phyloP scores from a whole-genome alignment of 441 rosid genomes.

The Pelargonium citronellum region DNA sequence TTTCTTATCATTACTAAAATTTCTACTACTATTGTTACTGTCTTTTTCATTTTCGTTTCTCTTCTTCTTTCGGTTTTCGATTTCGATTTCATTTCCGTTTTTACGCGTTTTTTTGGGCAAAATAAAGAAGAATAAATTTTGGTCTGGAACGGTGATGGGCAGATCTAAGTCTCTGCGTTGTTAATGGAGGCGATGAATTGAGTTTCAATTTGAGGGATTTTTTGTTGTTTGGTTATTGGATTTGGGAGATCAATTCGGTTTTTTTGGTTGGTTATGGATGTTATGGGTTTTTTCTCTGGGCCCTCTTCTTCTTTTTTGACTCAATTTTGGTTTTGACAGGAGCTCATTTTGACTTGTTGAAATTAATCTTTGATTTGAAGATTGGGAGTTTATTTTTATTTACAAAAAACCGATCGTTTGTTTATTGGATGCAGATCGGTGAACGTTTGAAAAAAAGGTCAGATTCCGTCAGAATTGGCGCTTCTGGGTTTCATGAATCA shows the following conservation, averaged over 20 bases:
- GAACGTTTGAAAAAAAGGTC: neutral
- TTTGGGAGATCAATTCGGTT: neutral
- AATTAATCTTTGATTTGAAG: neutral
- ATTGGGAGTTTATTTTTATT: constrained; percentile 7
- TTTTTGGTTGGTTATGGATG: constrained; percentile 17
- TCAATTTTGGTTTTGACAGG: neutral
- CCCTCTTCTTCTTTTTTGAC: neutral
- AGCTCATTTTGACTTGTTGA: neutral
- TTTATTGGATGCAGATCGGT: constrained; percentile 32
- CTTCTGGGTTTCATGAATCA: constrained; percentile 9
- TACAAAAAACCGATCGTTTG: constrained; percentile 24
- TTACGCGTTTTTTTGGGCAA: neutral
- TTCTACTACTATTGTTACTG: neutral
- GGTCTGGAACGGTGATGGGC: constrained; percentile 13
- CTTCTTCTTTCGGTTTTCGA: neutral
- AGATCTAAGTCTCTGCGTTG: constrained; percentile 34
- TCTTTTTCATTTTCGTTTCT: neutral
- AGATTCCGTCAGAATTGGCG: neutral
- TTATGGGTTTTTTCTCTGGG: constrained; percentile 10
- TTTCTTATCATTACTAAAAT: constrained; percentile 19
- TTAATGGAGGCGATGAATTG: neutral
- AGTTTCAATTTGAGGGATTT: neutral
- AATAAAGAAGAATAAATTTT: constrained; percentile 11
- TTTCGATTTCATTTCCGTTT: neutral
- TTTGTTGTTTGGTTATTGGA: neutral